Evolutionary conservation across 2,329 filamentous ascomycete genomes (phyloP).

Genomic region (Hymenoscyphus albidus): DNA sequence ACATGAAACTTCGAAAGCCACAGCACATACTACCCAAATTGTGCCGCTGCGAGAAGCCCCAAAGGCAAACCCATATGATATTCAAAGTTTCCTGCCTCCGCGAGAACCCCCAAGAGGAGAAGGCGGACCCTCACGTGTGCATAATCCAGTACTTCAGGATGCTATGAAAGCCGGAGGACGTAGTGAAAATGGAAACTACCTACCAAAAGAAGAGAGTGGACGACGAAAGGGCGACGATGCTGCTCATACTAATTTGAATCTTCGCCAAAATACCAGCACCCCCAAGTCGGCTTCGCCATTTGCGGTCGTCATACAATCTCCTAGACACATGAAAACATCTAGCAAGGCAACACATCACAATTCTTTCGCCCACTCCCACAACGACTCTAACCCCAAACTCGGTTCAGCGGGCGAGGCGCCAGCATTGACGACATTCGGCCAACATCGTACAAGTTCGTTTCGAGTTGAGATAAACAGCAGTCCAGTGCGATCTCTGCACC

Average conservation of each 20-base stretch:
- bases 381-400: neutral
- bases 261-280: neutral
- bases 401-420: neutral
- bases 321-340: neutral
- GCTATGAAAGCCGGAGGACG: neutral
- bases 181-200: neutral
- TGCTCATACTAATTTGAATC: neutral
- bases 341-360: neutral
- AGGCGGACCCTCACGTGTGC: neutral
- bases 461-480: conserved; percentile 10
- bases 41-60: neutral
- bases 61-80: neutral
- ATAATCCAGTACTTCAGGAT: neutral
- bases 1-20: neutral
- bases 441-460: neutral
- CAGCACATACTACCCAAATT: neutral
- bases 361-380: neutral
- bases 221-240: neutral
- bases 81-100: neutral
- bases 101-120: neutral
- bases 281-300: conserved; percentile 2
- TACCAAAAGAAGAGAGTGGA: neutral
- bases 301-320: conserved; percentile 3
- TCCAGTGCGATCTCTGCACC: neutral
- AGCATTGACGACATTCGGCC: neutral